Percentiles rank a stretch among this genome's conserved stretches.
Evolutionary conservation across 352 stramenopile genomes (phyloP).

Genomic region (Pythium guiyangense): DNA sequence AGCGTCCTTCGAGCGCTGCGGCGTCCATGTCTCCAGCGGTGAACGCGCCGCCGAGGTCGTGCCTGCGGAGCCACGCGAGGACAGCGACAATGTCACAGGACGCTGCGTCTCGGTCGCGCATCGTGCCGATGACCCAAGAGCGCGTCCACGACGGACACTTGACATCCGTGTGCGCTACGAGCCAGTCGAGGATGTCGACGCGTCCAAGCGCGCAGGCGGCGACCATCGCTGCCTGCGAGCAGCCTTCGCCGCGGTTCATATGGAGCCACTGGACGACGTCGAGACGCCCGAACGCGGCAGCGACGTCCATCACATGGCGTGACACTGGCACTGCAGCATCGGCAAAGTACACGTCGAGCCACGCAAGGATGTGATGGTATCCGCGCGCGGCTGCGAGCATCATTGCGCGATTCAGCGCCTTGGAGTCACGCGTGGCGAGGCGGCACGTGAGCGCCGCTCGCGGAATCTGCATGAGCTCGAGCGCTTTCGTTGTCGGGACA

Average conservation of each 20-base stretch:
- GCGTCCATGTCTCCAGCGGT: slow-evolving; percentile 1
- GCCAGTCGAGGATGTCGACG: slow-evolving; percentile 6
- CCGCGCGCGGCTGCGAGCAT: slow-evolving; percentile 7
- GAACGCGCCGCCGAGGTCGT: slow-evolving; percentile 2
- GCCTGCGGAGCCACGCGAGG: slow-evolving; percentile 2
- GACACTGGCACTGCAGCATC: not conserved
- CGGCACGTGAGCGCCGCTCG: not conserved
- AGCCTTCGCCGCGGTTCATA: slow-evolving; percentile 25
- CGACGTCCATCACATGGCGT: slow-evolving; percentile 10
- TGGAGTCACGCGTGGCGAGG: not conserved
- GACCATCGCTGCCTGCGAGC: slow-evolving; percentile 8
- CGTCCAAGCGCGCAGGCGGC: not conserved
- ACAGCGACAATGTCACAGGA: not conserved
- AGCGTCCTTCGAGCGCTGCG: not conserved
- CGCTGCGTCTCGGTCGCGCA: not conserved
- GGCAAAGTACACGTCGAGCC: slow-evolving; percentile 5
- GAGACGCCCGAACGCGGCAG: not conserved
- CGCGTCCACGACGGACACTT: slow-evolving; percentile 3
- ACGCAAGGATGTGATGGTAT: not conserved
- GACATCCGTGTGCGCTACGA: not conserved
- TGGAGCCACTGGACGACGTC: slow-evolving; percentile 37
- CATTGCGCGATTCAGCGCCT: slow-evolving; percentile 6
- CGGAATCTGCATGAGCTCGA: slow-evolving; percentile 8
- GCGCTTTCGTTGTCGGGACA: not conserved
- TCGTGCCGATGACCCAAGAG: slow-evolving; percentile 3